Conservation (phyloP, 2,329 filamentous ascomycete genomes). For the Magnaporthales sp. region DNA sequence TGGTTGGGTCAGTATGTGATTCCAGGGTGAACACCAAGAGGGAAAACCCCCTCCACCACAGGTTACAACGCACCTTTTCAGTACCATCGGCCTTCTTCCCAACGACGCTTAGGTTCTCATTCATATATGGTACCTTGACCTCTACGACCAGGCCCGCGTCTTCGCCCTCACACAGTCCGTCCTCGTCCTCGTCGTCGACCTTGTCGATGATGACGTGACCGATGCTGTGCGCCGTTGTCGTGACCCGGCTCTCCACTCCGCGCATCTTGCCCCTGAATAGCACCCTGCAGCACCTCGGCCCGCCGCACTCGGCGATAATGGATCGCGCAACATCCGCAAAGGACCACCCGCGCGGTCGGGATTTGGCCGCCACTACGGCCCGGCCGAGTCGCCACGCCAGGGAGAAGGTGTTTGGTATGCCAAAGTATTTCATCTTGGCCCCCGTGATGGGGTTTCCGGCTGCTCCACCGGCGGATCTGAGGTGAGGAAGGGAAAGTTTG, state of each 20-base stretch:
- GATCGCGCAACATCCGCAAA: slow-evolving; percentile 42
- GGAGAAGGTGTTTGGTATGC: slow-evolving; percentile 41
- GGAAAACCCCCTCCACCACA: background rate
- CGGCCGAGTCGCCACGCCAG: slow-evolving; percentile 52
- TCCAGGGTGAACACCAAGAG: background rate
- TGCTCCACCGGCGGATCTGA: slow-evolving; percentile 43
- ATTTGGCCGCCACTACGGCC: slow-evolving; percentile 40
- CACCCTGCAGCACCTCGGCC: slow-evolving; percentile 40
- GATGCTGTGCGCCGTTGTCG: slow-evolving; percentile 49
- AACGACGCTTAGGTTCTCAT: slow-evolving; percentile 55
- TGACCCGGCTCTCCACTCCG: slow-evolving; percentile 42
- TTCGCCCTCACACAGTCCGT: slow-evolving; percentile 18
- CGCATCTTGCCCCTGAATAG: slow-evolving; percentile 59
- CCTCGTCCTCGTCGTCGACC: slow-evolving; percentile 29
- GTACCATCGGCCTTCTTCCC: slow-evolving; percentile 12
- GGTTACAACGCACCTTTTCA: slow-evolving; percentile 13
- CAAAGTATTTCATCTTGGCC: slow-evolving; percentile 39
- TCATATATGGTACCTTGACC: slow-evolving; percentile 64
- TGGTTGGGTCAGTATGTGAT: background rate
- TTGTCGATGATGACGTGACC: slow-evolving; percentile 50
- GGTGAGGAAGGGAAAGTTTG: slow-evolving; percentile 41
- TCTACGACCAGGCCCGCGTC: slow-evolving; percentile 28
- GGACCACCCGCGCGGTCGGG: slow-evolving; percentile 21
- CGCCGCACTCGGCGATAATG: slow-evolving; percentile 51
- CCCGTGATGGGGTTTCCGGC: slow-evolving; percentile 41